Base-by-base conservation (phyloP, 2,329 filamentous ascomycete genomes). In the Drechslera avenae region DNA sequence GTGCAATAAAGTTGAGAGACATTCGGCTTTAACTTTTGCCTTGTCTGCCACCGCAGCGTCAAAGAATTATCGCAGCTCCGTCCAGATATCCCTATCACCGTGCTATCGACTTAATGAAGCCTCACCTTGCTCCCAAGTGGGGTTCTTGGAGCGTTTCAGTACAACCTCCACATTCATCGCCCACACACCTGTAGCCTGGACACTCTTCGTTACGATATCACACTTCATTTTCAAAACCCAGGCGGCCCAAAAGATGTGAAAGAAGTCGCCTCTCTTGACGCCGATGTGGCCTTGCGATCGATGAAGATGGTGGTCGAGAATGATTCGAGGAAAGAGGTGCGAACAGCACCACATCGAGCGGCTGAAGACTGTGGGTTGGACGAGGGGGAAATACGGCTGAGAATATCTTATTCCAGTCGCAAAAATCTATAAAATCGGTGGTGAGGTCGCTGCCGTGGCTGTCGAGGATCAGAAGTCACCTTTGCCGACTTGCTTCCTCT, bases 131-230 rank as follows among this genome's bases (percentile, higher is more conserved):
- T 31, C 23, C 17, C 14, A 45, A 32, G 14, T 45, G 14, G 7
- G 1, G 33, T 18, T 31, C 4, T 46, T 39, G 13, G 39, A 46
- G 35, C 35, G 35, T 26, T 39, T 39, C 17, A 46, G 43, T 39
- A 46, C 8, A 46, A 13, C 34, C 4, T 45, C n/a, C 14, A n/a
- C 32, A 31, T 45, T 32, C 10, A 45, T 45, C n/a, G 10, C 31
- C 42, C 10, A 45, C 16, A 46, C 43, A 14, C 33, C 23, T 32
- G 23, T 46, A 46, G 43, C 43, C 32, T 46, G 3, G 39, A 46
- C 39, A 46, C 43, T 46, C 43, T 39, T 46, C n/a, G 6, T 13
- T 1, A 46, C 39, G 12, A 13, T 12, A 7, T 46, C 43, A 12
- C 3, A 8, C 34, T 4, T 46, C 10, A 39, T 46, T 33, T 5